Evolutionary conservation across 768 basidiomycete genomes (phyloP), one percentile per base, ranked within the genome.

Genomic region (Cyclocybe cylindracea): DNA sequence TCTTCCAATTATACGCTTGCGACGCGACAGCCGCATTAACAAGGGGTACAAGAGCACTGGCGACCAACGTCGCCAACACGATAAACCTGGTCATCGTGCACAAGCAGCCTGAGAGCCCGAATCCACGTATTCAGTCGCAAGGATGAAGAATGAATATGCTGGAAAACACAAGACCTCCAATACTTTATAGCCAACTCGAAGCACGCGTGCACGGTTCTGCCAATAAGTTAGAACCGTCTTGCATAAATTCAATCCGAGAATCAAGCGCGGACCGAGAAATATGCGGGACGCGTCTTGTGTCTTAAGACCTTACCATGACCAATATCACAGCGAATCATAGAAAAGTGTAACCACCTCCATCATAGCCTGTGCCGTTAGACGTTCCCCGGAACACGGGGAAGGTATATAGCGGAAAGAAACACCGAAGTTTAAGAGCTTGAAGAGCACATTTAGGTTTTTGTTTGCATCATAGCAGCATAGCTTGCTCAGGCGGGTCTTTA

Each of bases 1-100:
- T 85, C 61, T 80, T 79, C 83, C 84, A 86, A 13, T 70, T 76
- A 60, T 86, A 84, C 1, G 70, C 44, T 57, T 83, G 79, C 8
- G 79, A 71, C n/a, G 76, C 66, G 39, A 74, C 73, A 1, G 24
- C 24, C 24, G 77, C 76, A 29, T 58, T 48, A 31, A 62, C 75
- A 13, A 73, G 44, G 13, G 70, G 67, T 32, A 51, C 46, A 18
- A 65, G 39, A 39, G 60, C 42, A 37, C 54, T 63, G 11, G 64
- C 54, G 35, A 67, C 63, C 31, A 74, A 59, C n/a, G 65, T 62
- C 32, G 66, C 60, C 34, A 76, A 57, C 29, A 68, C 51, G 24
- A 68, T 61, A 36, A 73, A 49, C 48, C 58, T 68, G 48, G 60
- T 56, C 74, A 75, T 75, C 32, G 38, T 60, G 43, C 10, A 48